A percentile compares a stretch with the other conserved stretches of the same genome.
Conservation (phyloP, 495 filamentous ascomycete genomes). For the Penicillium soppii region DNA sequence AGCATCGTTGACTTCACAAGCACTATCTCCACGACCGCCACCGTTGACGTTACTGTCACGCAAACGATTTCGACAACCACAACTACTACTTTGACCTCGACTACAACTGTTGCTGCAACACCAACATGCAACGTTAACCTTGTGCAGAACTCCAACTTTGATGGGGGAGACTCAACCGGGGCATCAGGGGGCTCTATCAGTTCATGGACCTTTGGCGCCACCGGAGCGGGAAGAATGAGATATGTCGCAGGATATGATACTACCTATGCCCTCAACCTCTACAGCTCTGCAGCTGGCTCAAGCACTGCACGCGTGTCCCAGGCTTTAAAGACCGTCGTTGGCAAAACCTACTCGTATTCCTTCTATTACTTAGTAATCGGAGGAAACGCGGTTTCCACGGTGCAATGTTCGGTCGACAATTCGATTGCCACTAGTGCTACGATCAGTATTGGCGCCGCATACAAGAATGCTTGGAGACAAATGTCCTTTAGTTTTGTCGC, state of each 20-base stretch:
- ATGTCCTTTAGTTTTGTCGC: not conserved
- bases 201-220: not conserved
- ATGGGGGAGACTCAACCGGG: not conserved
- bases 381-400: not conserved
- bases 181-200: not conserved
- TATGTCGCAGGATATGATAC: not conserved
- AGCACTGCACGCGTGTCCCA: not conserved
- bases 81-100: not conserved
- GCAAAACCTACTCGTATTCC: not conserved
- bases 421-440: not conserved
- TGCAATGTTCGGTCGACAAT: not conserved
- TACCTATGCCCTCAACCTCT: not conserved
- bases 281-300: not conserved
- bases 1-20: not conserved
- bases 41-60: not conserved
- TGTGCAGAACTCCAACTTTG: not conserved
- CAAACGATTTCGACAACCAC: not conserved
- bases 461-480: not conserved
- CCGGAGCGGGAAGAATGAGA: not conserved
- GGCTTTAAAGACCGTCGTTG: not conserved
- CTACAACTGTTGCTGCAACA: not conserved
- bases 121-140: not conserved
- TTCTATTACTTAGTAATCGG: not conserved
- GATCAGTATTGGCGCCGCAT: not conserved
- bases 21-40: not conserved